Base-by-base conservation (phyloP, 2,329 filamentous ascomycete genomes). In the Cladosporium sp. region DNA sequence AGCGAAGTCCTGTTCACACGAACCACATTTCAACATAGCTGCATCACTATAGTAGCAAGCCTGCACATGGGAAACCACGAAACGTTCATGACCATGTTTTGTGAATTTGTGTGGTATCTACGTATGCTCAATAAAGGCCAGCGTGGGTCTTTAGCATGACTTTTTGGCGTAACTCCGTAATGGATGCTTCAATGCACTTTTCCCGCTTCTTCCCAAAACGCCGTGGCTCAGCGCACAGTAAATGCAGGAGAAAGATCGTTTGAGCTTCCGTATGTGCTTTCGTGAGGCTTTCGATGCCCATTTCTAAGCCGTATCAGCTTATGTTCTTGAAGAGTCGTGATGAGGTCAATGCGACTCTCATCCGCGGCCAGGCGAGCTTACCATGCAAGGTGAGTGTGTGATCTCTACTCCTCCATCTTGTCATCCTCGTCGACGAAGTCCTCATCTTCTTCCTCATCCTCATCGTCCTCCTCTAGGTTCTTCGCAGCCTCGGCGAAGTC, bases 401-500 rank as follows among this genome's bases (percentile, higher is more conserved):
- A 13, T 4, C 7, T 39, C 25, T 50, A 68, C 34, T 87, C 83
- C 68, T 87, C 81, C 88, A 91, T 91, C 75, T 86, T 84, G 62
- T 89, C 87, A 51, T 83, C 84, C 70, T 86, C 78, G 71, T 87
- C 87, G 58, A 78, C 78, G 22, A 83, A 84, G 36, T 69, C 88
- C 59, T 89, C 87, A 45, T 89, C 89, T 0, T 94, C 89, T 44
- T 91, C 90, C 28, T 93, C 87, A 13, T 90, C 89, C 4, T 92
- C 89, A 7, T 89, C 86, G n/a, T 85, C 83, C 62, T 80, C 83
- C 47, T 83, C 85, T 67, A 89, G 83, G 74, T 96, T 86, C 75
- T 89, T 82, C 24, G 90, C 91, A 19, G 92, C 92, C 79, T 96
- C 91, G 69, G 89, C 88, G 77, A 90, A 97, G 81, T 97, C 90